Base-by-base conservation (phyloP, 345 rosid genomes). In the Firmiana major region DNA sequence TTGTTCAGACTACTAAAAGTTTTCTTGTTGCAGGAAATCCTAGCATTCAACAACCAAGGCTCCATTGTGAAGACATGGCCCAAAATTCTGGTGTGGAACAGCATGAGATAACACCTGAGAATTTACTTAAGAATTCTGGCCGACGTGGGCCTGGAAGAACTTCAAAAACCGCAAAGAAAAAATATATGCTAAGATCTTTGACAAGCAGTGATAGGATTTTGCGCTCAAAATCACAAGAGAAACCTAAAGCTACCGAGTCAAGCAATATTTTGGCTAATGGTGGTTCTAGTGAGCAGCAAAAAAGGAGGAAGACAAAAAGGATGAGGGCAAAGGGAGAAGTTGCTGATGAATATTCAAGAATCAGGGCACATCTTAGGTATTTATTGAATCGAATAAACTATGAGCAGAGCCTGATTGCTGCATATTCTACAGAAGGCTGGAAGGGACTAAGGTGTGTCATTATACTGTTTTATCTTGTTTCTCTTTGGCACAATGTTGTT, bases 361-460 rank as follows among this genome's bases (percentile, higher is more conserved):
- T 90, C 84, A 92, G 82, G 82, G 82, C 74, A 71, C 94, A 89
- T 75, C 89, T 96, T 63, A 81, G 94, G 63, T 96, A 96, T 79
- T 83, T 96, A 7, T 77, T 93, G 68, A 88, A 84, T 73, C 87
- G 93, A 78, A 94, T 93, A 57, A 85, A 73, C 81, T 96, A 92
- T 46, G 98, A 96, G 85, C 90, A 83, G 81, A 96, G 84, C 82
- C 87, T 96, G 67, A 96, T 96, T 73, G 85, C 86, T 24, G 99
- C 98, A 9, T 96, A 96, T 84, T 96, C 98, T 54, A 84, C 91
- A 28, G 98, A 96, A 87, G 99, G 99, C 78, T 96, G 98, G 99
- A 96, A 92, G 89, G 97, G 98, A 67, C 87, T 89, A 82, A 96
- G 95, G 99, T 96, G 57, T 74, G 91, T 79, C 79, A 73, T 78